Evolutionary conservation across 2,329 filamentous ascomycete genomes (phyloP).

Genomic region (Xylaria sp.): DNA sequence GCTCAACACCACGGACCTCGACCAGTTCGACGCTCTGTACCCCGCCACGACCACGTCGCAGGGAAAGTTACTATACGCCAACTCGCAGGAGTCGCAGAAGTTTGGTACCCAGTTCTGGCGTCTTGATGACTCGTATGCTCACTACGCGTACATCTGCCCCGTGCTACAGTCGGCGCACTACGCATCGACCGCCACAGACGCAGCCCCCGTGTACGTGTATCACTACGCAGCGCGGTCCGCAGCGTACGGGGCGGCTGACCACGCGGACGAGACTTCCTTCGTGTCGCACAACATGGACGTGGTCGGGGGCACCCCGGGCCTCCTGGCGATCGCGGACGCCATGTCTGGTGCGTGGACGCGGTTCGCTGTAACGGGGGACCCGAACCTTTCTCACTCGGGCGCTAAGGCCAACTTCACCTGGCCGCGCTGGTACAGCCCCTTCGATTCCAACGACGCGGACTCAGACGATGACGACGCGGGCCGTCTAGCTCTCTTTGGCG

Average conservation of each 20-base stretch:
- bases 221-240: conserved; percentile 64
- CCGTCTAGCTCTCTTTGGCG: conserved; percentile 65
- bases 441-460: conserved; percentile 39
- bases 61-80: conserved; percentile 53
- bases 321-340: conserved; percentile 51
- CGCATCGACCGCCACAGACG: conserved; percentile 46
- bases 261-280: conserved; percentile 58
- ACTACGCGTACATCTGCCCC: conserved; percentile 73
- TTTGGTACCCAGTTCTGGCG: conserved; percentile 67
- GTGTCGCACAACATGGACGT: conserved; percentile 56
- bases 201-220: conserved; percentile 62
- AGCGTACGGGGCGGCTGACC: conserved; percentile 55
- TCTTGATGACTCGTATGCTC: conserved; percentile 68
- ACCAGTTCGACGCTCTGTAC: conserved; percentile 67
- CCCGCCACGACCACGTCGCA: conserved; percentile 63
- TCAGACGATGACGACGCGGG: conserved; percentile 43
- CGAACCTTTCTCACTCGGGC: conserved; percentile 37
- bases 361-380: conserved; percentile 49
- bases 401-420: conserved; percentile 48
- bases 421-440: conserved; percentile 57
- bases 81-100: conserved; percentile 48
- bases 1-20: conserved; percentile 62
- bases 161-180: conserved; percentile 68
- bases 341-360: conserved; percentile 59
- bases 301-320: conserved; percentile 51